A percentile compares a stretch with the other conserved stretches of the same genome.
phyloP scores from a whole-genome alignment of 192 early-diverging fungal genomes.

The Entomortierella chlamydospora region DNA sequence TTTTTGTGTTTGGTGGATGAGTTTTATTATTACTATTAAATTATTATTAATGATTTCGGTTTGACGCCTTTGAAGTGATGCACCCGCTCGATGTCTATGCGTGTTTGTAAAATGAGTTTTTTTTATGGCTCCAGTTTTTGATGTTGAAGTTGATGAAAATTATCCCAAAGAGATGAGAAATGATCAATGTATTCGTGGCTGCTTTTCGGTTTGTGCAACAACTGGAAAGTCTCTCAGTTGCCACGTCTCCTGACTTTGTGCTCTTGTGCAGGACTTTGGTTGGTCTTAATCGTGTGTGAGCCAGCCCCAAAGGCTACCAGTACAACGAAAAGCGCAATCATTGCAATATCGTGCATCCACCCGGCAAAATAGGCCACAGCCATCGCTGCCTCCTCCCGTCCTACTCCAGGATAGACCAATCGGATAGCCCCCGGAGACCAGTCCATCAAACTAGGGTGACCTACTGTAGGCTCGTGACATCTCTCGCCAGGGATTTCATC shows the following conservation, averaged over 20 bases:
- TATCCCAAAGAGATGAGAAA: too few relatives aligned
- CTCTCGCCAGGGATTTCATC: background rate
- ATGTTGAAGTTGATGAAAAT: too few relatives aligned
- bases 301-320: slow-evolving; percentile 29
- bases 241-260: background rate
- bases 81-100: too few relatives aligned
- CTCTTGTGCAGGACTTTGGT: background rate
- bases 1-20: background rate
- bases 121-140: too few relatives aligned
- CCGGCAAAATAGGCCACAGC: background rate
- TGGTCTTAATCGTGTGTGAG: background rate
- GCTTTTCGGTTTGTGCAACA: too few relatives aligned
- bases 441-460: slow-evolving; percentile 13
- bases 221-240: background rate
- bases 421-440: slow-evolving; percentile 9
- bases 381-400: background rate
- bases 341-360: slow-evolving; percentile 33
- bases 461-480: background rate
- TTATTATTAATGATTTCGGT: too few relatives aligned
- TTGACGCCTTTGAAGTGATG: too few relatives aligned
- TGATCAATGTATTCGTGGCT: too few relatives aligned
- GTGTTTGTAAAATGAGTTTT: too few relatives aligned
- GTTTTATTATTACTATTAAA: too few relatives aligned
- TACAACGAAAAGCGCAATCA: background rate
- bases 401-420: background rate